Evolutionary conservation across 2,329 filamentous ascomycete species (phyloP).

Genomic region (Apiospora koreana): DNA sequence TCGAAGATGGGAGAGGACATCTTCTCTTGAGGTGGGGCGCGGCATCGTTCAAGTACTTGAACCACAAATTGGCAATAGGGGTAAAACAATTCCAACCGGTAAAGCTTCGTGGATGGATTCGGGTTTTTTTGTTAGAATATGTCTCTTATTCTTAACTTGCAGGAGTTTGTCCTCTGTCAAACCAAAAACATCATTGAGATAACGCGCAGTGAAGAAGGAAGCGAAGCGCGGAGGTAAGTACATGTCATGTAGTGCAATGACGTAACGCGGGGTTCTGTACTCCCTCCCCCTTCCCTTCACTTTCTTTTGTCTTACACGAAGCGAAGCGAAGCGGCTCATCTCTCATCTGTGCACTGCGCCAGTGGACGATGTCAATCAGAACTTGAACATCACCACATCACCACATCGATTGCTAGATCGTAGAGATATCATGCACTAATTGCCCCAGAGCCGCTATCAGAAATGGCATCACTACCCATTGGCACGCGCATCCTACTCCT

Average conservation of each 20-base stretch:
- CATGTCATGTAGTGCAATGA: not conserved
- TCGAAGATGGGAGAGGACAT: constrained; percentile 57
- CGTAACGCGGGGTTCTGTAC: not conserved
- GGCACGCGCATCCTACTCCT: constrained; percentile 39
- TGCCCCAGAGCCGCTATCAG: not conserved
- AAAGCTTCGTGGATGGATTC: no score
- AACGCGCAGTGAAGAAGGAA: not conserved
- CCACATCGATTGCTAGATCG: not conserved
- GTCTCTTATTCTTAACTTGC: not conserved
- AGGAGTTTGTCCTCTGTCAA: not conserved
- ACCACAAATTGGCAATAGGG: not conserved
- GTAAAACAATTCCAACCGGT: not conserved
- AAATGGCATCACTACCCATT: not conserved
- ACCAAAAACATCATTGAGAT: not conserved
- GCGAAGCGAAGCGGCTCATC: no score
- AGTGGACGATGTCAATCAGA: not conserved
- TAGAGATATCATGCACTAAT: not conserved
- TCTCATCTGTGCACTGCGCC: not conserved
- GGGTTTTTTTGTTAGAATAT: not conserved
- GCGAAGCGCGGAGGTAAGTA: not conserved
- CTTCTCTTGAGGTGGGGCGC: constrained; percentile 55
- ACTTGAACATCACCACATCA: not conserved
- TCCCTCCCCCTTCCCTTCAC: not conserved
- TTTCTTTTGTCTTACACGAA: not conserved
- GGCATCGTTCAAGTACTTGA: constrained; percentile 37